Percentiles rank a stretch among this genome's conserved stretches.
Evolutionary conservation across 177 flowering plant species (phyloP).

Genomic region (Telopea speciosissima): DNA sequence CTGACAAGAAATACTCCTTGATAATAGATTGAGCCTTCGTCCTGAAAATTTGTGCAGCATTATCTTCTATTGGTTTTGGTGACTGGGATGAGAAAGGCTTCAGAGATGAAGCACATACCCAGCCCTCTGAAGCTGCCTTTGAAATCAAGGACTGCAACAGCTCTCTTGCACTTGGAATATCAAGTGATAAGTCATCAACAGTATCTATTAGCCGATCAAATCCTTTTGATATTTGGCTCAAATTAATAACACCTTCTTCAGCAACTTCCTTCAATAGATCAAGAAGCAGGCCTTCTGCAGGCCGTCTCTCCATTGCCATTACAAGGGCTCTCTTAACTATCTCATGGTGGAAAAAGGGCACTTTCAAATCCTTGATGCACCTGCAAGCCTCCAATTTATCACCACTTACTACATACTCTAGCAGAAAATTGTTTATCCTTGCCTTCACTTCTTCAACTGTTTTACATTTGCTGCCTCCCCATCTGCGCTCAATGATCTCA

Average conservation of each 20-base stretch:
- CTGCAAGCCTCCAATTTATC: constrained; percentile 61
- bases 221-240: constrained; percentile 64
- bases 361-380: constrained; percentile 67
- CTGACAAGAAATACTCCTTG: constrained; percentile 61
- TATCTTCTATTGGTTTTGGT: constrained; percentile 32
- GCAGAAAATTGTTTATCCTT: constrained; percentile 47
- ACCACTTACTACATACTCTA: constrained; percentile 59
- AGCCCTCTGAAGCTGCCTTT: constrained; percentile 76
- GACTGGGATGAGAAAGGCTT: constrained; percentile 37
- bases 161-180: constrained; percentile 55
- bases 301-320: constrained; percentile 64
- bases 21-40: constrained; percentile 47
- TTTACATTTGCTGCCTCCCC: constrained; percentile 62
- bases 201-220: constrained; percentile 48
- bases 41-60: constrained; percentile 36
- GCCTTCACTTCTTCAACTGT: constrained; percentile 67
- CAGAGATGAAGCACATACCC: constrained; percentile 65
- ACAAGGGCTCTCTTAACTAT: constrained; percentile 63
- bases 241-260: constrained; percentile 64
- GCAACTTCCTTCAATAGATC: constrained; percentile 53
- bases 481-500: constrained; percentile 60
- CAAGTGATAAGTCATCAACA: constrained; percentile 56
- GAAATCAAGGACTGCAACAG: constrained; percentile 58
- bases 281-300: constrained; percentile 44
- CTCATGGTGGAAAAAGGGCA: constrained; percentile 79